Percentiles rank a stretch among this genome's conserved stretches.
phyloP scores from a whole-genome alignment of 169 alveolate genomes.

The Sarcocystis neurona region DNA sequence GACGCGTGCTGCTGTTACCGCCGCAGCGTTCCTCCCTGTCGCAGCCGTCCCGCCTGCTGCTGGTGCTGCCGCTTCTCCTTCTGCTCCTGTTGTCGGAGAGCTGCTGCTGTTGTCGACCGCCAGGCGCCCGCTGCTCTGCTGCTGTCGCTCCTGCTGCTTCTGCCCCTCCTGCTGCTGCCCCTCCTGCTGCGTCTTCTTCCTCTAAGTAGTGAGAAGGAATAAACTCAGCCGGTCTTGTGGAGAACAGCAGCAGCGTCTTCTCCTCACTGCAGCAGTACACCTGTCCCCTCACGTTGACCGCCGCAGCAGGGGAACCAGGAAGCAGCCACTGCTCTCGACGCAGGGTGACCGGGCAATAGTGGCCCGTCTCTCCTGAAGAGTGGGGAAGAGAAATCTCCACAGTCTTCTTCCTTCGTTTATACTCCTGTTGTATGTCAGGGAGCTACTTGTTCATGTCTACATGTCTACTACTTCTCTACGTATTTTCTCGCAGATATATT shows the following conservation, averaged over 20 bases:
- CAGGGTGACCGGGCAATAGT: slow-evolving; percentile 60
- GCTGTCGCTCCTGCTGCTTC: not conserved
- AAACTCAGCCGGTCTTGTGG: not conserved
- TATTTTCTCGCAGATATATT: not conserved
- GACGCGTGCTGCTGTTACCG: too few relatives aligned
- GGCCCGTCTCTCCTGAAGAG: slow-evolving; percentile 53
- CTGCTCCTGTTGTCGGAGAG: too few relatives aligned
- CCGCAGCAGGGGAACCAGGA: slow-evolving; percentile 58
- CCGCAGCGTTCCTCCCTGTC: too few relatives aligned
- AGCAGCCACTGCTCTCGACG: slow-evolving; percentile 57
- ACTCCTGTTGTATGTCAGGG: too few relatives aligned
- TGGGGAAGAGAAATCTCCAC: not conserved
- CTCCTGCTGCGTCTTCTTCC: not conserved
- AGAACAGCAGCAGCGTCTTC: not conserved
- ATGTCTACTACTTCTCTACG: too few relatives aligned
- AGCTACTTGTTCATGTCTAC: too few relatives aligned
- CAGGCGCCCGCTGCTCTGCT: not conserved
- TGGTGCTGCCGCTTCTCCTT: too few relatives aligned
- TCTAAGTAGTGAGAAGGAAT: not conserved
- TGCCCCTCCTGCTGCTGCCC: too few relatives aligned
- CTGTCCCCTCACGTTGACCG: slow-evolving; percentile 52
- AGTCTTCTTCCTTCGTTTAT: not conserved
- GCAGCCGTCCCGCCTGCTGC: too few relatives aligned
- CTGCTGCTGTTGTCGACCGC: not conserved
- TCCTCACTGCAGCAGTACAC: slow-evolving; percentile 46